A percentile compares a stretch with the other conserved stretches of the same genome.
Conservation (phyloP, 106 monocot species). For the Gastrodia elata region DNA sequence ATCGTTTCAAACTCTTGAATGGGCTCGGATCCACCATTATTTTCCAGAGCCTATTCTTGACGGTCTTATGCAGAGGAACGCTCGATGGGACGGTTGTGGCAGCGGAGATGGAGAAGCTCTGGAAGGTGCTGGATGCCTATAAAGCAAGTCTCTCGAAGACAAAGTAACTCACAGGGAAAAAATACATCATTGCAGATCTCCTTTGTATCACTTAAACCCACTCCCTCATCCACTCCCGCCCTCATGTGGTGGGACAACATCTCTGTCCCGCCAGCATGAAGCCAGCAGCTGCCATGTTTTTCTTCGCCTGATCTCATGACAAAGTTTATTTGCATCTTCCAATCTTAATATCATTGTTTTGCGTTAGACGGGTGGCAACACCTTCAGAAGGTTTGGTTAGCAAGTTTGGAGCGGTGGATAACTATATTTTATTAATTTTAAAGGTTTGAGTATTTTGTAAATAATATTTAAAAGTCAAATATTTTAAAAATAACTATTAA, state of each 20-base stretch:
- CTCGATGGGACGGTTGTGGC: slow-evolving; percentile 22
- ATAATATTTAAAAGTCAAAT: too few relatives aligned
- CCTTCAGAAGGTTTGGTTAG: too few relatives aligned
- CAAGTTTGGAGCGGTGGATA: too few relatives aligned
- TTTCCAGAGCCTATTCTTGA: slow-evolving; percentile 19
- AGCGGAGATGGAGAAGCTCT: slow-evolving; percentile 24
- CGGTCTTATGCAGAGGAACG: slow-evolving; percentile 19
- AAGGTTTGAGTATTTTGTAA: too few relatives aligned
- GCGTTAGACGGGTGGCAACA: too few relatives aligned
- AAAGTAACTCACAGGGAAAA: slow-evolving; percentile 44
- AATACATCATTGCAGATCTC: slow-evolving; percentile 45
- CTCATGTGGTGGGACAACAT: too few relatives aligned
- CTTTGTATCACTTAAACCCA: slow-evolving; percentile 24
- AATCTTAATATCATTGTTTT: too few relatives aligned
- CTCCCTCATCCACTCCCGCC: slow-evolving; percentile 23
- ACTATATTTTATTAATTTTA: too few relatives aligned
- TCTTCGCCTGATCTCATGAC: too few relatives aligned
- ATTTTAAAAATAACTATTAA: too few relatives aligned
- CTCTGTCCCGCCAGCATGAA: slow-evolving; percentile 48
- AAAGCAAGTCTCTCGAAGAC: slow-evolving; percentile 25
- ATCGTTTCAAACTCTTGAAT: slow-evolving; percentile 40
- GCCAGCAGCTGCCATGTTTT: too few relatives aligned
- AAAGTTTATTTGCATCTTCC: too few relatives aligned
- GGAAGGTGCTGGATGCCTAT: slow-evolving; percentile 56
- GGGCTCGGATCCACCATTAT: slow-evolving; percentile 14